Evolutionary conservation across 2,329 filamentous ascomycete species (phyloP), one percentile per base, ranked within the genome.

Genomic region (Penicillium decumbens): DNA sequence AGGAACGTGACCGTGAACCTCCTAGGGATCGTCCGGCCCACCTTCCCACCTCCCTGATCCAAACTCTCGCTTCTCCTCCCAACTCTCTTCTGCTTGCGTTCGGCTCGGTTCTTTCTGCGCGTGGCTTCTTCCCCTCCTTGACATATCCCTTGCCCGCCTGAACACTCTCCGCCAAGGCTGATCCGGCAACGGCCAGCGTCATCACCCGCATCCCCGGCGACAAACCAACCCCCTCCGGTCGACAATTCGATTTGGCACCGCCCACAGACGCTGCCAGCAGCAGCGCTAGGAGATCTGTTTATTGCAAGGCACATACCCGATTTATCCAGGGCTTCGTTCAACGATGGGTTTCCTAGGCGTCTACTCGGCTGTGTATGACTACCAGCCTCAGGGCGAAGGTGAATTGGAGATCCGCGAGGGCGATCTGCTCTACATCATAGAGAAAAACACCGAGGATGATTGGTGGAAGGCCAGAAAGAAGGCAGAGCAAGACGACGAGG

Each of bases 391-490:
- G 71, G 84, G 83, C 61, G 86, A 89, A 64, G 87, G 87, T 58
- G 92, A 97, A 80, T 80, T 97, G 53, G 80, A 85, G 56, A 87
- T 97, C 63, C 77, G 75, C 48, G 91, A 96, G 65, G 90, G 90
- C 51, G 92, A 96, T 72, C 69, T 96, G 55, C 82, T 97, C 51
- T 96, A 91, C 71, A 79, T 96, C 50, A 74, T 95, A 49, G 89
- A 95, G 63, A 95, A 95, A 75, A 87, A 83, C 56, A 69, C 74
- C 43, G 84, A 88, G 13, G 85, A 87, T 69, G 83, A 89, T 67
- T 97, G 93, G 93, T 97, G 93, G 93, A 93, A 85, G 71, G 89
- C 88, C 41, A 95, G 95, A 78, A 95, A 95, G 78, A 89, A 85
- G 75, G 89, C 90, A 56, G 81, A 81, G 28, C 80, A 77, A 24